These are phyloP conservation scores for Candida michaelii DNA, from an alignment of 805 yeast genomes.

Conservation along the genomic window DNA sequence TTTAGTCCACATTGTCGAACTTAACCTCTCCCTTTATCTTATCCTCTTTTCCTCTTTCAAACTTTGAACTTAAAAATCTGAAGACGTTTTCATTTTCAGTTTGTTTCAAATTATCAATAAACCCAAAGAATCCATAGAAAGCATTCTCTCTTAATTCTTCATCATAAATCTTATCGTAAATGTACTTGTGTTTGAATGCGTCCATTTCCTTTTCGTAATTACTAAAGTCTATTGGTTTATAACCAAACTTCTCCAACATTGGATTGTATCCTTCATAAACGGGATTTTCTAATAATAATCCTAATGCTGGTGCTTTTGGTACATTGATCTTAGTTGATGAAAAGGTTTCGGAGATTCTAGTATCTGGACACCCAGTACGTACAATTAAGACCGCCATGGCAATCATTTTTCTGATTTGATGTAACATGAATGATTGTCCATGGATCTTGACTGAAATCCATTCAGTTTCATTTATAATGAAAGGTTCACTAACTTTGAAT, in stretches of 20 bases:
- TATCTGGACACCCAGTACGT: conserved; percentile 80
- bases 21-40: conserved; percentile 10
- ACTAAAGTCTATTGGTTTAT: conserved; percentile 69
- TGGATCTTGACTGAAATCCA: conserved; percentile 96
- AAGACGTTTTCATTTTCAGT: conserved; percentile 51
- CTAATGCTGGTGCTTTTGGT: conserved; percentile 97
- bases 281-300: conserved; percentile 85
- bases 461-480: conserved; percentile 88
- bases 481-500: conserved; percentile 80
- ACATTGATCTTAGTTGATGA: conserved; percentile 74
- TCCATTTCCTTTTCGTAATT: conserved; percentile 70
- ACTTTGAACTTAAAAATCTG: conserved; percentile 53
- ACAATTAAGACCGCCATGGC: conserved; percentile 88
- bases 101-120: conserved; percentile 70
- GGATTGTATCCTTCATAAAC: conserved; percentile 84
- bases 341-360: conserved; percentile 76
- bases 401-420: conserved; percentile 97
- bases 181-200: conserved; percentile 80
- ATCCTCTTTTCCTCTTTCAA: conserved; percentile 19
- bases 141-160: conserved; percentile 88
- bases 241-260: conserved; percentile 71
- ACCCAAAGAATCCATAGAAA: conserved; percentile 87
- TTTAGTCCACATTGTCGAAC: conserved; percentile 17
- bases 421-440: conserved; percentile 97
- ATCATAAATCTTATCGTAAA: conserved; percentile 87